Conservation (phyloP, 1,139 yeast species). For the Sugiyamaella neomexicana region DNA sequence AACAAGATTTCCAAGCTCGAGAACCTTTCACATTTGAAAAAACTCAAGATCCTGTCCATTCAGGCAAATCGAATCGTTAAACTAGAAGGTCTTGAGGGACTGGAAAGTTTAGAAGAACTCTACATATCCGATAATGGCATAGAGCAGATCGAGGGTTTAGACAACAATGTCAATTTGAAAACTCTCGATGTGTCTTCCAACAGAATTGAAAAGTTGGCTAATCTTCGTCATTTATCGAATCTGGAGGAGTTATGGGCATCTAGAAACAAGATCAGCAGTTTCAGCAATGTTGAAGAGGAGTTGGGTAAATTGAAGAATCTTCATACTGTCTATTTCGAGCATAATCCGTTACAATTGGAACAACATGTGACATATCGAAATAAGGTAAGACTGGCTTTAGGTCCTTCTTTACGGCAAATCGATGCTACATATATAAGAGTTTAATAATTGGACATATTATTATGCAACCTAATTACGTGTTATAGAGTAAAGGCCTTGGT, state of each 20-base stretch:
- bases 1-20: constrained; percentile 69
- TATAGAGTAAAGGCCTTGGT: too few relatives aligned
- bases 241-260: constrained; percentile 96
- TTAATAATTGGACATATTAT: neutral
- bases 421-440: constrained; percentile 70
- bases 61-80: constrained; percentile 82
- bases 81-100: constrained; percentile 75
- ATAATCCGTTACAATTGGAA: constrained; percentile 79
- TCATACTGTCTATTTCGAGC: constrained; percentile 92
- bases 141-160: constrained; percentile 72
- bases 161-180: constrained; percentile 62
- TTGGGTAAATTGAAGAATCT: constrained; percentile 62
- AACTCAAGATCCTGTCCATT: constrained; percentile 75
- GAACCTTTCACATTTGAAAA: constrained; percentile 60
- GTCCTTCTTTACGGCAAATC: constrained; percentile 75
- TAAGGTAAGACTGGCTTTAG: constrained; percentile 70
- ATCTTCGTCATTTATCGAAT: constrained; percentile 60
- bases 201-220: constrained; percentile 58
- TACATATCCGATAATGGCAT: constrained; percentile 88
- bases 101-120: constrained; percentile 75
- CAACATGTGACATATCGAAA: constrained; percentile 83
- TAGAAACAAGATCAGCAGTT: constrained; percentile 64
- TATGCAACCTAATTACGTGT: too few relatives aligned
- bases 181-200: constrained; percentile 85
- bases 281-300: constrained; percentile 66